Base-by-base conservation (phyloP, 768 basidiomycete species). In the Cyclocybe cylindracea region DNA sequence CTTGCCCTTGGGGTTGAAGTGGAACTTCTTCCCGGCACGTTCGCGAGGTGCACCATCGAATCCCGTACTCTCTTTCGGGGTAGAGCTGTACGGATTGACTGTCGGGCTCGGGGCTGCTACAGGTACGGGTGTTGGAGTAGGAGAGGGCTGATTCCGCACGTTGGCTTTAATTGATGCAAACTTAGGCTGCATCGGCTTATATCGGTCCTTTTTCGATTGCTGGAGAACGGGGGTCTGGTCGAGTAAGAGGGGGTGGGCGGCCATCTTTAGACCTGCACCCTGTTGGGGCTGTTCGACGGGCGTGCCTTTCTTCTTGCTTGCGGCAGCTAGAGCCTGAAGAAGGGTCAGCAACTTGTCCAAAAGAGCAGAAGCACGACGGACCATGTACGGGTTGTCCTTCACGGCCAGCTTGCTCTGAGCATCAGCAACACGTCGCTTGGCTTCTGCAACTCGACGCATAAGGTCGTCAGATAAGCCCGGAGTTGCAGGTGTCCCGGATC, bases 121-220 rank as follows among this genome's bases (percentile, higher is more conserved):
- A 4, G 89, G 84, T 2, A 77, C 77, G 34, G 51, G 45, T 11
- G 46, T 24, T 1, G 62, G 62, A 3, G 52, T 46, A 1, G 62
- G 60, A 0, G 60, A 50, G 3, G 65, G 62, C 48, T 63, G 61
- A 52, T 84, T 88, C n/a, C 91, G 84, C 7, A 80, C 80, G 60
- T 96, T 95, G 14, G 87, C 91, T 76, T 89, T 94, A 69, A 96
- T 94, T 3, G 93, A 92, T 0, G 95, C 91, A 68, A 98, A 99
- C 70, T 99, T 99, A 44, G 97, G 97, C 57, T 95, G 94, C 95
- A 99, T 98, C 13, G 96, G 94, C 66, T 95, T 96, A 71, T 97
- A 97, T 55, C 89, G 75, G 68, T 97, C 92, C 68, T 95, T 93
- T 71, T 90, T 91, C 24, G 86, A 86, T 69, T 86, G 86, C 2